Evolutionary conservation across 805 yeast species (phyloP), one percentile per base, ranked within the genome.

Genomic region (Saccharomycopsis fibuligera): DNA sequence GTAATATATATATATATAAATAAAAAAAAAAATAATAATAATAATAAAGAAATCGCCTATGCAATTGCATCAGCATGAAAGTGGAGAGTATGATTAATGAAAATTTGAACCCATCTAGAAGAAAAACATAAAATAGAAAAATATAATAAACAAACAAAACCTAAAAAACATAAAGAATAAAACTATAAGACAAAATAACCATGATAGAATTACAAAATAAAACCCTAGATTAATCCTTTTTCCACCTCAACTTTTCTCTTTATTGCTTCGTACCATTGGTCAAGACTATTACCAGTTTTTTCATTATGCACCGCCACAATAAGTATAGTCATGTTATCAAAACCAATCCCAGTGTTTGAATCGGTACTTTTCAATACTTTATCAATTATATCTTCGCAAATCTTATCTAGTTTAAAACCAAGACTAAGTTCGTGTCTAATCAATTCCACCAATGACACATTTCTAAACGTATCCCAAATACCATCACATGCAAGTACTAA

Each of bases 401-500:
- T 79, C 40, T 76, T 78, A 38, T 79, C 77, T 21, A 83, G 62
- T 50, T 70, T 73, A 64, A 78, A 70, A 1, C 85, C 88, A 27
- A 75, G 57, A 0, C 76, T 68, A 46, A 84, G 63, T 54, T 79
- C 75, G 53, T 76, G 76, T 57, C 87, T 69, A 30, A 85, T 75
- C 31, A 76, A 62, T 21, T 68, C 62, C 1, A 80, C 66, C 46
- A 85, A 59, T 45, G 78, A 76, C 39, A 69, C 71, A 54, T 81
- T 80, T 50, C 76, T 78, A 58, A 74, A 76, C 33, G 79, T 73
- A 62, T 85, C 93, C 91, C 90, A 85, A 41, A 85, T 79, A 39
- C 95, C 95, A 64, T 85, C 95, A 65, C 95, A 85, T 1, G 88
- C 91, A 47, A 85, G 63, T 2, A 85, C 74, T 19, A 85, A 60